phyloP scores from a whole-genome alignment of 441 rosid species.

The Codiaeum variegatum region DNA sequence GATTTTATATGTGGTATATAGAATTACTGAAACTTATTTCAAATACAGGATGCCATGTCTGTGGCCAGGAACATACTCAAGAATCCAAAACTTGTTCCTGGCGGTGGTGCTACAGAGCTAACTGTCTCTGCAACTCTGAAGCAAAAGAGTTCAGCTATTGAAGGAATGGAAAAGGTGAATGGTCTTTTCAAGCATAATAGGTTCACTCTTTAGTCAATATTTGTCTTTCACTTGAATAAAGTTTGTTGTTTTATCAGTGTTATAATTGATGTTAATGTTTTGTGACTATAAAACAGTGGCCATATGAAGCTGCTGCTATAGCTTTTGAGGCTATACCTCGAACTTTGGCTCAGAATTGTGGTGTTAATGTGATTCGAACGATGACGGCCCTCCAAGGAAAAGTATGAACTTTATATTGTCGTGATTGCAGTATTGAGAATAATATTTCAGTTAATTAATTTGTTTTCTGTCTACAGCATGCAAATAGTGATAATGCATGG shows the following conservation, averaged over 20 bases:
- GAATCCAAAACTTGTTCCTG: slow-evolving; percentile 92
- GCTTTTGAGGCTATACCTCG: slow-evolving; percentile 95
- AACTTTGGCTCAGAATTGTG: slow-evolving; percentile 91
- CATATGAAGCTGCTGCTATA: slow-evolving; percentile 91
- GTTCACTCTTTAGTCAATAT: background rate
- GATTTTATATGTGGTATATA: background rate
- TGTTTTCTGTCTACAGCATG: slow-evolving; percentile 45
- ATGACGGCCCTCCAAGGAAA: slow-evolving; percentile 93
- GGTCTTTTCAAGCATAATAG: background rate
- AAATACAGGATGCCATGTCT: slow-evolving; percentile 82
- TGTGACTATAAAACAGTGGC: slow-evolving; percentile 58
- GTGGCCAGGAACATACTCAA: slow-evolving; percentile 92
- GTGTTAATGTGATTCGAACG: slow-evolving; percentile 84
- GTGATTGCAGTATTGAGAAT: background rate
- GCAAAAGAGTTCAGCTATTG: slow-evolving; percentile 82
- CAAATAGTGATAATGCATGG: slow-evolving; percentile 95
- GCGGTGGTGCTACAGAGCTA: slow-evolving; percentile 88
- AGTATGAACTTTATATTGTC: slow-evolving; percentile 35
- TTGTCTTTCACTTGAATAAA: background rate
- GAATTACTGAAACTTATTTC: slow-evolving; percentile 10
- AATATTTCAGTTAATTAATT: background rate
- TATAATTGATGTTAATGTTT: background rate
- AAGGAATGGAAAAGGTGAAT: slow-evolving; percentile 85
- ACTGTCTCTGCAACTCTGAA: slow-evolving; percentile 85
- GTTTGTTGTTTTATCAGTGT: background rate